Conservation (phyloP, 2,329 filamentous ascomycete genomes). For the Macrophomina phaseolina region DNA sequence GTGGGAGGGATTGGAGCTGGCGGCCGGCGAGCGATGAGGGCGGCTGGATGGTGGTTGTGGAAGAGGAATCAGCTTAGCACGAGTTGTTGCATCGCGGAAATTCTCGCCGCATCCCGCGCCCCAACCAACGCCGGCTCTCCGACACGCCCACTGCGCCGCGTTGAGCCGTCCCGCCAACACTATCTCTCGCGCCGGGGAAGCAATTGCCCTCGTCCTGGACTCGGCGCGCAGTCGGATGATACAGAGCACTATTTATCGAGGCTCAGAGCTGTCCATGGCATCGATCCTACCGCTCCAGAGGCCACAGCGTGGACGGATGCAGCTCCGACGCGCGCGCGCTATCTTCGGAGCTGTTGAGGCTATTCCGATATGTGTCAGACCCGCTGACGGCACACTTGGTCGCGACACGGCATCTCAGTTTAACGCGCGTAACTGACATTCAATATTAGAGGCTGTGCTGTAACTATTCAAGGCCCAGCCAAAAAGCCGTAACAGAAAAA, state of each 20-base stretch:
- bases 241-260: background rate
- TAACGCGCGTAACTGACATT: slow-evolving; percentile 13
- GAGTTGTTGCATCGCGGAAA: slow-evolving; percentile 24
- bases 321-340: slow-evolving; percentile 12
- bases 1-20: slow-evolving; percentile 14
- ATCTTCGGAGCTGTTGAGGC: slow-evolving; percentile 22
- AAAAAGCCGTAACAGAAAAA: slow-evolving; percentile 18
- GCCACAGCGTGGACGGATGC: slow-evolving; percentile 8
- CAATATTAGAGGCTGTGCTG: slow-evolving; percentile 22
- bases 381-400: background rate
- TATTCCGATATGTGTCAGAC: slow-evolving; percentile 11
- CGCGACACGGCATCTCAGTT: background rate
- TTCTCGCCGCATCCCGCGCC: slow-evolving; percentile 21
- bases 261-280: background rate
- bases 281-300: background rate
- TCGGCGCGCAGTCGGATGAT: background rate
- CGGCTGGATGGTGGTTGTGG: slow-evolving; percentile 22
- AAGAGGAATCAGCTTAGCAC: slow-evolving; percentile 23
- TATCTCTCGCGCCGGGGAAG: background rate
- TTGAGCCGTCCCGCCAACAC: slow-evolving; percentile 22
- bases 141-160: slow-evolving; percentile 15
- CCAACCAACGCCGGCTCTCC: slow-evolving; percentile 22
- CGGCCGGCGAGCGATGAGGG: slow-evolving; percentile 14
- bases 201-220: background rate
- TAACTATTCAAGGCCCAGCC: slow-evolving; percentile 23